Base-by-base conservation (phyloP, 1,139 yeast species). In the Citeromyces hawaiiensis region DNA sequence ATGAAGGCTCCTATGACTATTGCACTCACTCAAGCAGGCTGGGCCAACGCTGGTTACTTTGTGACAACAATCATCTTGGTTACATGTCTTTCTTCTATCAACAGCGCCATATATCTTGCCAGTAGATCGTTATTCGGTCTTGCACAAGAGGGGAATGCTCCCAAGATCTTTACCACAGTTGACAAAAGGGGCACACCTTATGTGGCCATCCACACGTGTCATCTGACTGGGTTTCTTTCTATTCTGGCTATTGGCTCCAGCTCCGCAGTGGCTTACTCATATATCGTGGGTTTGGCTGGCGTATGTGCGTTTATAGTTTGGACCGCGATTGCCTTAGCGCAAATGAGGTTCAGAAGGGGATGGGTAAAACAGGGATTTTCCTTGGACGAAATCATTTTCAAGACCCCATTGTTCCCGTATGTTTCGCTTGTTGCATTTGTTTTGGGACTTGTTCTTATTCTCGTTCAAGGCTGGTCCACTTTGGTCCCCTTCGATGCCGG, bases 211-310 rank as follows among this genome's bases (percentile, higher is more conserved):
- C 60, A 71, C 36, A 64, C 65, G 42, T 36, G 57, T 5, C 56
- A 68, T 48, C 73, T 74, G 8, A 15, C 42, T 30, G 61, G 68
- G 41, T 58, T 34, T 15, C 15, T 72, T 40, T 72, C 75, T 9
- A 71, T 69, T 54, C 59, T 72, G 46, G 74, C 65, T 17, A 64
- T 62, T 39, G 48, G 59, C 49, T 11, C 54, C 53, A 10, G 76
- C 72, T 1, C 72, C 71, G 56, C 64, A 72, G 16, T 72, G 80
- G 80, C 66, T 73, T 51, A 68, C 70, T 51, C 68, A 76, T 34
- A 53, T 72, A 48, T 61, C 35, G 70, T 75, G 44, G 70, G 76
- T 2, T 65, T 72, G 46, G 66, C 76, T n/a, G 67, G 77, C 4
- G 70, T 72, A 53, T 56, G 64, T 6, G 64, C 63, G 4, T 59